Conservation (phyloP, 345 rosid species). For the Psidium guajava region DNA sequence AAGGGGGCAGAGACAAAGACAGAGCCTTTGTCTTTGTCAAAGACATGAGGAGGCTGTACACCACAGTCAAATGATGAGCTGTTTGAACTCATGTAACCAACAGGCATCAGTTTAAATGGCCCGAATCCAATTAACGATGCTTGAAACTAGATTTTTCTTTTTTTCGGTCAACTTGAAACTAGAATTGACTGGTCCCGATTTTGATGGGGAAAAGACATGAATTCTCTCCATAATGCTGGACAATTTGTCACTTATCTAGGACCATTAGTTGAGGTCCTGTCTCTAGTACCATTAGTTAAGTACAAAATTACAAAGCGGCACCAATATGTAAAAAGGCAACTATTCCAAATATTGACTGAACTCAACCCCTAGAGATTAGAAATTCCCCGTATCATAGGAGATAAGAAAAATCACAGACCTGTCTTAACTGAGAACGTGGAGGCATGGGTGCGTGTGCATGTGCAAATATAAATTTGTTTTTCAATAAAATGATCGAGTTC, state of each 20-base stretch:
- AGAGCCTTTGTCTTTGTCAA: too few relatives aligned
- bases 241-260: not conserved
- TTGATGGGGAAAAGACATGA: not conserved
- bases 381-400: not conserved
- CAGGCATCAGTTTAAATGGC: not conserved
- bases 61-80: too few relatives aligned
- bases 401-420: not conserved
- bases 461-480: not conserved
- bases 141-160: not conserved
- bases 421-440: not conserved
- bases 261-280: not conserved
- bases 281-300: not conserved
- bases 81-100: too few relatives aligned
- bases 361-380: too few relatives aligned
- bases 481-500: not conserved
- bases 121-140: not conserved
- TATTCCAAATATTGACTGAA: not conserved
- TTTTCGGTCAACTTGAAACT: too few relatives aligned
- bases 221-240: not conserved
- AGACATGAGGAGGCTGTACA: too few relatives aligned
- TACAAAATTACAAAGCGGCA: not conserved
- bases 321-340: not conserved
- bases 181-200: not conserved
- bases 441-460: not conserved
- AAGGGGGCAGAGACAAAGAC: too few relatives aligned